Percentiles rank a stretch among this genome's conserved stretches.
Evolutionary conservation across 2,329 filamentous ascomycete genomes (phyloP).

Genomic region (Sclerotinia sclerotiorum): DNA sequence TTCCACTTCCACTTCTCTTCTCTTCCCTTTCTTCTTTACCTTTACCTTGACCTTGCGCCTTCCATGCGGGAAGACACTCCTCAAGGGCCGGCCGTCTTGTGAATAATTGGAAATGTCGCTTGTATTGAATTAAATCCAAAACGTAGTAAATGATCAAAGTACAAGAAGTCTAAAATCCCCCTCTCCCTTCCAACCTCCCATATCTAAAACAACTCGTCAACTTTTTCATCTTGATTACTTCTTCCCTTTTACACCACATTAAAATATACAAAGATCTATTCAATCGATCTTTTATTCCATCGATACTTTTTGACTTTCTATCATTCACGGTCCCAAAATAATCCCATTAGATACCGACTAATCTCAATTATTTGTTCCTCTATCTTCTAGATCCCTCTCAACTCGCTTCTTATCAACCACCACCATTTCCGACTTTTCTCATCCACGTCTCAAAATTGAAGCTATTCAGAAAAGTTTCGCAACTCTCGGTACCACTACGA

Average conservation of each 20-base stretch:
- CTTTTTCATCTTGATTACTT: not conserved
- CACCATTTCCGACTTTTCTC: slow-evolving; percentile 23
- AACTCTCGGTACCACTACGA: not conserved
- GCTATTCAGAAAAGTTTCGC: slow-evolving; percentile 36
- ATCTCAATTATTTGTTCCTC: slow-evolving; percentile 21
- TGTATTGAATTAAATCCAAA: slow-evolving; percentile 17
- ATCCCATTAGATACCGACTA: slow-evolving; percentile 26
- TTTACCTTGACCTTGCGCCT: not conserved
- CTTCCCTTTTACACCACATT: slow-evolving; percentile 24
- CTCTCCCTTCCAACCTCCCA: not conserved
- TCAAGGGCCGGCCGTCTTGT: not conserved
- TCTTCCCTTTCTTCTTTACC: not conserved
- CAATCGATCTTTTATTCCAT: slow-evolving; percentile 36
- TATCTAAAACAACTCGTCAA: slow-evolving; percentile 2
- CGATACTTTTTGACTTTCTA: slow-evolving; percentile 29
- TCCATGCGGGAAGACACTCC: not conserved
- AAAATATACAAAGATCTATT: slow-evolving; percentile 19
- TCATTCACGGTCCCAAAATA: slow-evolving; percentile 29
- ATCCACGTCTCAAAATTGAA: slow-evolving; percentile 34
- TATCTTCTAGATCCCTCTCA: slow-evolving; percentile 7
- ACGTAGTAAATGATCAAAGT: slow-evolving; percentile 16
- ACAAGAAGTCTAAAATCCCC: slow-evolving; percentile 18
- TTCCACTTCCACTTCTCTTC: not conserved
- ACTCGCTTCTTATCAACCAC: slow-evolving; percentile 22
- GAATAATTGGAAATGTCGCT: slow-evolving; percentile 16